A percentile compares a stretch with the other conserved stretches of the same genome.
Evolutionary conservation across 352 stramenopile genomes (phyloP).

Genomic region (Phytopythium mirpurense): DNA sequence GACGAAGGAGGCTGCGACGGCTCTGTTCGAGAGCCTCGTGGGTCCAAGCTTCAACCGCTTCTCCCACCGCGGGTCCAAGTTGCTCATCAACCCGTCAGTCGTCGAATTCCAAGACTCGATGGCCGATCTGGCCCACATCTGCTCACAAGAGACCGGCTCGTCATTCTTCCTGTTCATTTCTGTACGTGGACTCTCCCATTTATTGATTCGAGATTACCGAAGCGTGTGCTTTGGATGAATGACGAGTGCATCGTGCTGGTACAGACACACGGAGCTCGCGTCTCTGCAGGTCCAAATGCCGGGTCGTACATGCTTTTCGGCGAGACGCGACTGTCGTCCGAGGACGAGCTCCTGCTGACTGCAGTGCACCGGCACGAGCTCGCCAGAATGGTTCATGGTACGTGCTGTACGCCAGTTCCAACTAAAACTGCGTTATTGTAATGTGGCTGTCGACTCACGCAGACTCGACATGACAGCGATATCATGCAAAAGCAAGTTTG

Average conservation of each 20-base stretch:
- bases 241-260: neutral
- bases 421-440: neutral
- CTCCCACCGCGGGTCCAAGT: slow-evolving; percentile 34
- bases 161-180: slow-evolving; percentile 64
- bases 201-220: neutral
- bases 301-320: slow-evolving; percentile 70
- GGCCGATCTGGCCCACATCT: slow-evolving; percentile 47
- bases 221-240: neutral
- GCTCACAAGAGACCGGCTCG: slow-evolving; percentile 24
- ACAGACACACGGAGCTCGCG: slow-evolving; percentile 63
- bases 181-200: slow-evolving; percentile 18
- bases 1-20: slow-evolving; percentile 45
- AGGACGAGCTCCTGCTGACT: slow-evolving; percentile 66
- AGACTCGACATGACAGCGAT: slow-evolving; percentile 29
- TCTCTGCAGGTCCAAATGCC: slow-evolving; percentile 43
- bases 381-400: slow-evolving; percentile 54
- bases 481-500: slow-evolving; percentile 55
- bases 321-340: slow-evolving; percentile 59
- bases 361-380: slow-evolving; percentile 59
- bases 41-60: slow-evolving; percentile 48
- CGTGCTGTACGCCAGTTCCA: slow-evolving; percentile 21
- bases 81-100: slow-evolving; percentile 76
- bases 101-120: slow-evolving; percentile 79
- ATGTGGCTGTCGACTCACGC: neutral
- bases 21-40: slow-evolving; percentile 51